Conservation (phyloP, 345 rosid genomes). For the Cardamine resedifolia region DNA sequence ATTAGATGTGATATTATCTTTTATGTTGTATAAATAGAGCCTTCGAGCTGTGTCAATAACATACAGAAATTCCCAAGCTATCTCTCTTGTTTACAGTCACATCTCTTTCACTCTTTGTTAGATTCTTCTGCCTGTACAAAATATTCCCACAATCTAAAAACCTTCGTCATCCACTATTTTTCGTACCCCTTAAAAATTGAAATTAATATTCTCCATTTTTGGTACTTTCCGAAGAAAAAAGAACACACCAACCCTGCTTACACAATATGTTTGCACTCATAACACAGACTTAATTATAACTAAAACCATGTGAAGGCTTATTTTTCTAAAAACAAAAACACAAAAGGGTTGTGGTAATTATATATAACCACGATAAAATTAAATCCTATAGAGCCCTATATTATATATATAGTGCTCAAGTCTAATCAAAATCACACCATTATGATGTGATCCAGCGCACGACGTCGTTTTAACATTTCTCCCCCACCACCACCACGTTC, state of each 20-base stretch:
- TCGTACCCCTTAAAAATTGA: background rate
- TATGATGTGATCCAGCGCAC: slow-evolving; percentile 62
- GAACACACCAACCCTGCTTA: background rate
- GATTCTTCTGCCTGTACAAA: slow-evolving; percentile 24
- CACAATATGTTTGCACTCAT: slow-evolving; percentile 13
- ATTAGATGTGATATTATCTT: no score
- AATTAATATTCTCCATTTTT: background rate
- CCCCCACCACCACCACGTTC: slow-evolving; percentile 26
- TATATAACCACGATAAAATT: slow-evolving; percentile 26
- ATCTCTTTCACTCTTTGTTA: slow-evolving; percentile 12
- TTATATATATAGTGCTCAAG: slow-evolving; percentile 24
- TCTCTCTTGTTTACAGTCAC: no score
- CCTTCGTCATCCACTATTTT: slow-evolving; percentile 3
- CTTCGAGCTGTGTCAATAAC: no score
- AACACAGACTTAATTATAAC: background rate
- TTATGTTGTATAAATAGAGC: no score
- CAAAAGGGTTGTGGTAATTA: background rate
- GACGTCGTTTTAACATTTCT: slow-evolving; percentile 73
- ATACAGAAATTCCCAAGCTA: no score
- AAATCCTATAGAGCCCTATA: slow-evolving; percentile 9
- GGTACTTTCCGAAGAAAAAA: background rate
- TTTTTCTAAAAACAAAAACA: background rate
- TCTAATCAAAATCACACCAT: slow-evolving; percentile 36
- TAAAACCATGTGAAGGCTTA: slow-evolving; percentile 27
- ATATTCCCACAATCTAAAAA: slow-evolving; percentile 25